Base-by-base conservation (phyloP, 345 rosid species). In the Populus pruinosa region DNA sequence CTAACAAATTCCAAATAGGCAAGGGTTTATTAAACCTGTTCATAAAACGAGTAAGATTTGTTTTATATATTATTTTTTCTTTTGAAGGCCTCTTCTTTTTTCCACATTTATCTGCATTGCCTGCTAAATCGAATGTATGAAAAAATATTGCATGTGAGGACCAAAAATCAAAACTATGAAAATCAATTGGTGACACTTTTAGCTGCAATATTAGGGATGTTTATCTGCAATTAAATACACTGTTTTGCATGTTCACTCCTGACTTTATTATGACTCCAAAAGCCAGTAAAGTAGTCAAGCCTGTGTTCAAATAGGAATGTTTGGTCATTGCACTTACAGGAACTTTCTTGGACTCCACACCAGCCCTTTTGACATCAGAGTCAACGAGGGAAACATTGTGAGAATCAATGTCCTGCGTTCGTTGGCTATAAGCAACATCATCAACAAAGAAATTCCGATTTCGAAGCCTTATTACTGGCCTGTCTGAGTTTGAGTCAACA, bases 381-480 rank as follows among this genome's bases (percentile, higher is more conserved):
- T 75, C 75, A 21, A 71, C 65, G 21, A 50, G 65, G 75, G 82
- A 29, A 72, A 43, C 66, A 21, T 33, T 35, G 16, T 77, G 56
- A 62, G 82, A 59, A 25, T 76, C 83, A 75, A 23, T 38, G 25
- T 83, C 85, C 44, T 80, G 70, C 44, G 82, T 73, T 49, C 38
- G 78, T 78, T 43, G 85, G 79, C 76, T 75, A 67, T 73, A 61
- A 59, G 77, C 72, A 66, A 39, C 71, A 79, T 38, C 73, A 72
- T 93, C 93, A 10, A 85, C 78, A 56, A 75, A 92, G 88, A 82
- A 85, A 82, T 80, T 95, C 77, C 91, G 84, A 75, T 78, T 86
- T 9, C 94, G 94, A 97, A 93, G 91, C 76, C 92, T 89, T 81
- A 92, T 50, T 10, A 79, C 84, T 78, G 92, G 92, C 77, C 77